A percentile compares a stretch with the other conserved stretches of the same genome.
Evolutionary conservation across 345 rosid species (phyloP).

Genomic region (Citrus inodora): DNA sequence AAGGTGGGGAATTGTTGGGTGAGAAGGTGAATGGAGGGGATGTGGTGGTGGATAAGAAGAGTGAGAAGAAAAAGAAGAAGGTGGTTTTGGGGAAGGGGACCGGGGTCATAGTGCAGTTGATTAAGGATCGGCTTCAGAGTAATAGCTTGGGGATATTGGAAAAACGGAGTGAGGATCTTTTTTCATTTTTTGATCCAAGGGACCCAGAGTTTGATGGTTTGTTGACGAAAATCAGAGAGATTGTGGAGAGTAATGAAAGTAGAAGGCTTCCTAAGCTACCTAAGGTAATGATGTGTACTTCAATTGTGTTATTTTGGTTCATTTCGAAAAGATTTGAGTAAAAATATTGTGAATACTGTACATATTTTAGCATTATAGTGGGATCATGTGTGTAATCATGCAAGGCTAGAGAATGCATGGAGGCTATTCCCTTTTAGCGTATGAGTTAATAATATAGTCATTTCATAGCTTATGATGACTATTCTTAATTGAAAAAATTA

Average conservation of each 20-base stretch:
- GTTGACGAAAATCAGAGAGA: constrained; percentile 55
- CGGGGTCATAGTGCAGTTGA: constrained; percentile 48
- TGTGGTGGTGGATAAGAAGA: constrained; percentile 42
- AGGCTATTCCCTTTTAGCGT: neutral
- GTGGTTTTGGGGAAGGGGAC: constrained; percentile 75
- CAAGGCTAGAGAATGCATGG: neutral
- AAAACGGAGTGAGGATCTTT: constrained; percentile 41
- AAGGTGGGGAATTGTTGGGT: constrained; percentile 45
- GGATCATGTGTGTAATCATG: neutral
- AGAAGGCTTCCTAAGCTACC: constrained; percentile 93
- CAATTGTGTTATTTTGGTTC: neutral
- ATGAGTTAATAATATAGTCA: neutral
- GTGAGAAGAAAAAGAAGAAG: constrained; percentile 70
- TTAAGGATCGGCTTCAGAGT: constrained; percentile 52
- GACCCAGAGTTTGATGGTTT: constrained; percentile 46
- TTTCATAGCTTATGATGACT: neutral
- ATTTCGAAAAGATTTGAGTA: neutral
- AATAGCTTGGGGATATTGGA: constrained; percentile 33
- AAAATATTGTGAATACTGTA: neutral
- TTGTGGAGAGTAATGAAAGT: constrained; percentile 85
- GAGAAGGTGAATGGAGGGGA: constrained; percentile 41
- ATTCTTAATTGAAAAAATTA: neutral
- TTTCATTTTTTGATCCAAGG: constrained; percentile 44
- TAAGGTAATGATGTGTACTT: constrained; percentile 46
- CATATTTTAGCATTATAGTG: neutral